Conservation (phyloP, 129 eudicot genomes). For the Helianthus annuus region DNA sequence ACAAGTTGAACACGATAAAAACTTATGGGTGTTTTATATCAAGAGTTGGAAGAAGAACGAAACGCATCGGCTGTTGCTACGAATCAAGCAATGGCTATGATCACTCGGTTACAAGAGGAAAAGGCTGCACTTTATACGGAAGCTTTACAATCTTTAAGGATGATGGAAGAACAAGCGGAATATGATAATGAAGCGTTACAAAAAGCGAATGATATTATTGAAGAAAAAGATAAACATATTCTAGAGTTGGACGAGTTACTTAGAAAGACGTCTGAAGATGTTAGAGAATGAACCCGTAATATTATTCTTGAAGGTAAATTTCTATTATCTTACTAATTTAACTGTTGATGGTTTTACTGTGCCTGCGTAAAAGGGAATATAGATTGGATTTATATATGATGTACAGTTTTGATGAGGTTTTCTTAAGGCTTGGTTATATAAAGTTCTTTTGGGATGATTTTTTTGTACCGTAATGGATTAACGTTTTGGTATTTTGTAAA, state of each 20-base stretch:
- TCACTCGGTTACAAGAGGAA: slow-evolving; percentile 94
- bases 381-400: slow-evolving; percentile 8
- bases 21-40: slow-evolving; percentile 59
- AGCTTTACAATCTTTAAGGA: slow-evolving; percentile 81
- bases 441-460: no score
- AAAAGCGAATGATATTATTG: slow-evolving; percentile 66
- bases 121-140: slow-evolving; percentile 86
- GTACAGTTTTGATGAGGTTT: slow-evolving; percentile 22
- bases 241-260: slow-evolving; percentile 59
- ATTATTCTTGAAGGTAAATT: slow-evolving; percentile 5
- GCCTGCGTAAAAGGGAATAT: neutral
- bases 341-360: neutral
- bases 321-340: neutral
- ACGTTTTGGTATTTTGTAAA: no score
- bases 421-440: slow-evolving; percentile 15
- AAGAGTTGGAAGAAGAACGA: slow-evolving; percentile 96
- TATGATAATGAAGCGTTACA: slow-evolving; percentile 83
- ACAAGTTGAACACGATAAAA: slow-evolving; percentile 89
- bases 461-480: no score
- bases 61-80: slow-evolving; percentile 91
- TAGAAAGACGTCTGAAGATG: slow-evolving; percentile 37
- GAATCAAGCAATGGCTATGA: slow-evolving; percentile 98
- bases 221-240: slow-evolving; percentile 72
- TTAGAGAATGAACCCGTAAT: slow-evolving; percentile 9
- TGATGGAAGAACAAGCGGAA: slow-evolving; percentile 99